Conservation (phyloP, 2,329 filamentous ascomycete species). For the Dryadomyces quercus-mongolicae region DNA sequence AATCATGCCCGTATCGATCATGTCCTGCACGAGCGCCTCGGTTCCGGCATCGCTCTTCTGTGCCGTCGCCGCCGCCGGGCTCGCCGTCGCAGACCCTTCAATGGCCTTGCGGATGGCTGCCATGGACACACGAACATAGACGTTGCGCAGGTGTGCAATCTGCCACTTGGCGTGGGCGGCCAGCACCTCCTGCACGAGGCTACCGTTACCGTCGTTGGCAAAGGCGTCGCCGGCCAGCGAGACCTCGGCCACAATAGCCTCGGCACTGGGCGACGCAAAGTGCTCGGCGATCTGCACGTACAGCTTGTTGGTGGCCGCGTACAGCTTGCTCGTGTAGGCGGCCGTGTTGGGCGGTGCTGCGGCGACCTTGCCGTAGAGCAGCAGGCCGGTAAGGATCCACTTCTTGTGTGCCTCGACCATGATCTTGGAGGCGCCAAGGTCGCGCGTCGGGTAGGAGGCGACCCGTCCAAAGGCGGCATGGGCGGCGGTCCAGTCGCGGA, state of each 20-base stretch:
- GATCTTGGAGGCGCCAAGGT: constrained; percentile 54
- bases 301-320: constrained; percentile 47
- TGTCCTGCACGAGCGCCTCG: constrained; percentile 34
- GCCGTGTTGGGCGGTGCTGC: constrained; percentile 45
- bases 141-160: constrained; percentile 58
- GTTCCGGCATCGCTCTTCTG: constrained; percentile 31
- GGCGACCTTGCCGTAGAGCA: constrained; percentile 48
- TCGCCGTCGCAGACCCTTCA: constrained; percentile 20
- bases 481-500: constrained; percentile 50
- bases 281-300: constrained; percentile 60
- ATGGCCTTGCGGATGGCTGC: constrained; percentile 38
- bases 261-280: constrained; percentile 40
- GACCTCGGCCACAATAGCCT: constrained; percentile 51
- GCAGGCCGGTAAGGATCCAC: constrained; percentile 67
- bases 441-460: constrained; percentile 54
- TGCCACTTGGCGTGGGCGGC: constrained; percentile 64
- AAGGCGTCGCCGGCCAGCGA: constrained; percentile 45
- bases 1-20: constrained; percentile 44
- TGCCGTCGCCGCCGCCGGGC: constrained; percentile 18
- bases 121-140: constrained; percentile 52
- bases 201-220: constrained; percentile 56
- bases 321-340: constrained; percentile 38
- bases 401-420: constrained; percentile 90
- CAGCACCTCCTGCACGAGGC: constrained; percentile 58
- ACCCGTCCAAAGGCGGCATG: constrained; percentile 49